Percentiles rank a stretch among this genome's conserved stretches.
Evolutionary conservation across 768 basidiomycete species (phyloP).

Genomic region (Agaricus subrufescens): DNA sequence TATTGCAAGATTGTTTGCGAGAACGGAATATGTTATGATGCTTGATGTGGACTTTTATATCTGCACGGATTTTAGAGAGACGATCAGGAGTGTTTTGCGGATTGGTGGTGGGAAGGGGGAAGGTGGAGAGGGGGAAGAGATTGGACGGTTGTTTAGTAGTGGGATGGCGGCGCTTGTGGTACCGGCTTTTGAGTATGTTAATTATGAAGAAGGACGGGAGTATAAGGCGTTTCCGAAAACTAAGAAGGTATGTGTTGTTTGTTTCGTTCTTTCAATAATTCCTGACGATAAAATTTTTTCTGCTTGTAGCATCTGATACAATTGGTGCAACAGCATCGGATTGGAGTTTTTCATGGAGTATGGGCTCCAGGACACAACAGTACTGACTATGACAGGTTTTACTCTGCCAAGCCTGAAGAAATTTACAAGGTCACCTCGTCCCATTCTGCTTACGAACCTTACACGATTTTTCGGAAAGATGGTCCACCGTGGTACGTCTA

Average conservation of each 20-base stretch:
- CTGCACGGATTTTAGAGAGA: slow-evolving; percentile 71
- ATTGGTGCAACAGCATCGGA: slow-evolving; percentile 48
- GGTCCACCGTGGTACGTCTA: slow-evolving; percentile 63
- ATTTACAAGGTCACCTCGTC: slow-evolving; percentile 75
- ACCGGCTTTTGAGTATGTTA: slow-evolving; percentile 79
- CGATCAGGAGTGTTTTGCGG: slow-evolving; percentile 33
- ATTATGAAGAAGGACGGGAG: slow-evolving; percentile 60
- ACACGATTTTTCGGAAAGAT: slow-evolving; percentile 76
- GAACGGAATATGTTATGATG: slow-evolving; percentile 86
- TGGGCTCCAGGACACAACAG: slow-evolving; percentile 81
- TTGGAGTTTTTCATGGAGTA: slow-evolving; percentile 73
- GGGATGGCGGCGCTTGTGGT: slow-evolving; percentile 73
- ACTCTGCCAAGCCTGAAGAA: slow-evolving; percentile 53
- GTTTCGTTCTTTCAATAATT: neutral
- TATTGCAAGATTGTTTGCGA: slow-evolving; percentile 76
- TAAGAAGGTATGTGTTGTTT: slow-evolving; percentile 51
- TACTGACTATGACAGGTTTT: slow-evolving; percentile 72
- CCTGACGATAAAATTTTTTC: neutral
- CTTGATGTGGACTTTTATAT: slow-evolving; percentile 86
- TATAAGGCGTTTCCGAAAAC: slow-evolving; percentile 56
- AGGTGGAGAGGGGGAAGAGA: neutral
- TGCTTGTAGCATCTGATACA: slow-evolving; percentile 45
- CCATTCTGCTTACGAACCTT: slow-evolving; percentile 85
- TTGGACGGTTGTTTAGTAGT: neutral
- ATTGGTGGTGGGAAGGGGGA: neutral